Evolutionary conservation across 108 stramenopile genomes (phyloP), one percentile per base, ranked within the genome.

Genomic region (Epipyxis sp.): DNA sequence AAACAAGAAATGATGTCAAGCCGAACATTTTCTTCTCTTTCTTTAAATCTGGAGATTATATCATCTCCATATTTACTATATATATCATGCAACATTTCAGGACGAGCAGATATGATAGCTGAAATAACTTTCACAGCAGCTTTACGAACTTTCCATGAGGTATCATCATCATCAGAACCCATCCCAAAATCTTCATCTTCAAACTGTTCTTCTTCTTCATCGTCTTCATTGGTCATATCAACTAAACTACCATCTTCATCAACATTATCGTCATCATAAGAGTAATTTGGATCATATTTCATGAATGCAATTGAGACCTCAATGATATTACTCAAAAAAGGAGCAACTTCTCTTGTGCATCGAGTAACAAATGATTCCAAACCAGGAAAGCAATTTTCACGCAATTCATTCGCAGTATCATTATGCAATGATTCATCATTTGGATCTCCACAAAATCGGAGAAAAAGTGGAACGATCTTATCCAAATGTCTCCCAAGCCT

Each of bases 21-120:
- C 45, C 95, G 94, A 76, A 96, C 96, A 82, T 96, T 98, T 81
- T 98, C 97, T 79, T 98, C 97, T 1, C 97, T 89, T 86, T 98
- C 97, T 83, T 94, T 96, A 88, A 95, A 95, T 29, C 95, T 86
- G 42, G 78, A 78, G 29, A 97, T 88, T 29, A 97, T 82, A 76
- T 90, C 91, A 65, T 82, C 83, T 3, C 92, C 92, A 0, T 92
- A 86, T 80, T 78, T 32, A 27, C 40, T 43, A 81, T 81, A 86
- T 16, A 86, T 59, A 41, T 44, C 59, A 29, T 71, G 29, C 32
- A 86, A 65, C 46, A 65, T 34, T 80, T 84, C 85, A 20, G 85
- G 76, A 40, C 82, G 81, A 46, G 72, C 68, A 37, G 43, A 32
- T 1, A 85, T 68, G 61, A 88, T 76, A 0, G 84, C 84, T n/a